phyloP scores from a whole-genome alignment of 192 early-diverging fungal genomes.

The Coemansia sp. region DNA sequence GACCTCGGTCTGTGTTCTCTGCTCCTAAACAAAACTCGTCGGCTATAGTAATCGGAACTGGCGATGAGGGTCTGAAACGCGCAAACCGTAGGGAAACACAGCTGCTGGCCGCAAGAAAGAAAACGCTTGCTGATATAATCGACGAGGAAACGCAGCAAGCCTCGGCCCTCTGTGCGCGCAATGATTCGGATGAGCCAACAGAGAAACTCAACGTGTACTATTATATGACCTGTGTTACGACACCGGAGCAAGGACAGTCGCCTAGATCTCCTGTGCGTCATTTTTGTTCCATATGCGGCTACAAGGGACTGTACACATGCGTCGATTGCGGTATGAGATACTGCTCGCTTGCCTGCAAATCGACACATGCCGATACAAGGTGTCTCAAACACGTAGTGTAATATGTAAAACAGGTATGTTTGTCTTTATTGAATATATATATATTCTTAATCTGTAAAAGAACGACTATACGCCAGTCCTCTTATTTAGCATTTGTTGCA shows the following conservation, averaged over 20 bases:
- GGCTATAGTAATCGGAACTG: slow-evolving; percentile 18
- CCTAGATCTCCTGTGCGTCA: slow-evolving; percentile 46
- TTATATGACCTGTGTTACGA: slow-evolving; percentile 27
- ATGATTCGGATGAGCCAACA: not conserved
- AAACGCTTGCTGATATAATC: slow-evolving; percentile 30
- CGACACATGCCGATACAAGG: slow-evolving; percentile 64
- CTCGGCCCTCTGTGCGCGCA: not conserved
- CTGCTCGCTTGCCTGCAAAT: slow-evolving; percentile 61
- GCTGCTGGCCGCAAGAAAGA: slow-evolving; percentile 16
- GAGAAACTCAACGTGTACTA: slow-evolving; percentile 9
- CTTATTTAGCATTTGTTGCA: not conserved
- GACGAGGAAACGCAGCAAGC: slow-evolving; percentile 3
- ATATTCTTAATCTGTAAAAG: not conserved
- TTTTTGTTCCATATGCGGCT: slow-evolving; percentile 71
- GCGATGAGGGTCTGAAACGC: slow-evolving; percentile 29
- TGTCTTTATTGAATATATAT: too few relatives aligned
- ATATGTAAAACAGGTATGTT: not conserved
- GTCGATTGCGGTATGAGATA: slow-evolving; percentile 66
- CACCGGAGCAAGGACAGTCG: slow-evolving; percentile 35
- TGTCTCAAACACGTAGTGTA: slow-evolving; percentile 49
- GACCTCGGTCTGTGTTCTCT: slow-evolving; percentile 13
- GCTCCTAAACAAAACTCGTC: slow-evolving; percentile 15
- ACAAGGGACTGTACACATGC: slow-evolving; percentile 61
- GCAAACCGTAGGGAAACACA: slow-evolving; percentile 36
- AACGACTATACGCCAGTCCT: not conserved